Base-by-base conservation (phyloP, 2,329 filamentous ascomycete species). In the Neofusicoccum umdonicola region DNA sequence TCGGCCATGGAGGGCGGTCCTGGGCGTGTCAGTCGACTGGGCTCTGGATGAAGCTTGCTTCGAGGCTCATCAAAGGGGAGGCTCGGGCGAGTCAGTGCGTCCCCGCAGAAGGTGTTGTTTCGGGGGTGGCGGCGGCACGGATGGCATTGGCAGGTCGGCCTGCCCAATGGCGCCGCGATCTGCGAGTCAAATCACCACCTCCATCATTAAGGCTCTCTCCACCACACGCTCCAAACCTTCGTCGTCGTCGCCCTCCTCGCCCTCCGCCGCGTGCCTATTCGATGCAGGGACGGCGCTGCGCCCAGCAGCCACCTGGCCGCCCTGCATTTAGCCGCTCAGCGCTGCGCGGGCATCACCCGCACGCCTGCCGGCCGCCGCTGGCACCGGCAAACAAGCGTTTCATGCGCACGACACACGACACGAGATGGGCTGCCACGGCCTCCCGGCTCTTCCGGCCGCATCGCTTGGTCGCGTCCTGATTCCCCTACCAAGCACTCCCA, bases 21-120 rank as follows among this genome's bases (percentile, higher is more conserved):
- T n/a, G 39, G 54, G 15, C 41, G 54, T 35, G 54, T 58, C 54
- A 58, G 54, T 45, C 39, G 51, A 54, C 35, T 8, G 8, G 34
- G 27, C n/a, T 9, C 22, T 19, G 35, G 5, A 37, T 35, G 15
- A 35, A 35, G 48, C 48, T 34, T 51, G 48, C 48, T n/a, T 22
- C 4, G 41, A 58, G 22, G 41, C 54, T 58, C 54, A 45, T 58
- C 54, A 58, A 45, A 34, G 41, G 39, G 54, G 54, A 58, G 19
- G 54, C 19, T 19, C 54, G 41, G 54, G 13, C 31, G 54, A 58
- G 54, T 58, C 54, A 58, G 54, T 45, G 22, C 41, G 27, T 45
- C 54, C 27, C 54, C 54, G 54, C 39, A 31, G 54, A 45, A 57
- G 41, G 54, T 42, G 41, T 34, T 45, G 39, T 42, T 31, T 58